phyloP scores from a whole-genome alignment of 257 asterid genomes.

The Fraxinus cuspidata region DNA sequence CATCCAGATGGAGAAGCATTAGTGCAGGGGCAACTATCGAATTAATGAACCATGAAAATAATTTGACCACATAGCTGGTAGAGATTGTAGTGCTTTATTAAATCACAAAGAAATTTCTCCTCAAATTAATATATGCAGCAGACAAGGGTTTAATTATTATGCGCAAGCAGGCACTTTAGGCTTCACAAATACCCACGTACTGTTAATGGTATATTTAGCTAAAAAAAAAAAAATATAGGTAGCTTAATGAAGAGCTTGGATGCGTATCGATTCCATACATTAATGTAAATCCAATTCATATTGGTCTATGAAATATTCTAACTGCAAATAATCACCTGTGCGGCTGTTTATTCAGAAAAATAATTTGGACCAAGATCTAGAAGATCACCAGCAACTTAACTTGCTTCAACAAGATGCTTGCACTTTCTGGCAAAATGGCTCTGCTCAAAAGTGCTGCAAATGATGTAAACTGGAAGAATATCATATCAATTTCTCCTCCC shows the following conservation, averaged over 20 bases:
- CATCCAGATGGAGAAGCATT: background rate
- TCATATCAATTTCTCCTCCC: slow-evolving; percentile 21
- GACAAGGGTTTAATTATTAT: background rate
- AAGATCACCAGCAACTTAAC: background rate
- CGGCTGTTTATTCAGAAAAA: background rate
- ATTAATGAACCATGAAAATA: background rate
- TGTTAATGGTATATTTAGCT: background rate
- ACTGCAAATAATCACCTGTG: background rate
- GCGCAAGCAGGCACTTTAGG: background rate
- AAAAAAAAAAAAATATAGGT: background rate
- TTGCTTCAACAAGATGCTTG: background rate
- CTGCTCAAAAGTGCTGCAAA: slow-evolving; percentile 13
- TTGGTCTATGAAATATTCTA: background rate
- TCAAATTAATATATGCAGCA: background rate
- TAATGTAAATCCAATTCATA: background rate
- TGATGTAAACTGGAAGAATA: background rate
- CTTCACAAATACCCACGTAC: background rate
- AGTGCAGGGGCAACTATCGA: background rate
- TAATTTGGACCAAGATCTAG: background rate
- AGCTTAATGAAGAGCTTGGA: background rate
- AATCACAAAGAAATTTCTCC: background rate
- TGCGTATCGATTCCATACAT: background rate
- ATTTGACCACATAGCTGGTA: background rate
- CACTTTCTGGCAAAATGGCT: background rate
- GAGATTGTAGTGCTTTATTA: background rate